Conservation (phyloP, 768 basidiomycete species). For the Scleroderma bovista region DNA sequence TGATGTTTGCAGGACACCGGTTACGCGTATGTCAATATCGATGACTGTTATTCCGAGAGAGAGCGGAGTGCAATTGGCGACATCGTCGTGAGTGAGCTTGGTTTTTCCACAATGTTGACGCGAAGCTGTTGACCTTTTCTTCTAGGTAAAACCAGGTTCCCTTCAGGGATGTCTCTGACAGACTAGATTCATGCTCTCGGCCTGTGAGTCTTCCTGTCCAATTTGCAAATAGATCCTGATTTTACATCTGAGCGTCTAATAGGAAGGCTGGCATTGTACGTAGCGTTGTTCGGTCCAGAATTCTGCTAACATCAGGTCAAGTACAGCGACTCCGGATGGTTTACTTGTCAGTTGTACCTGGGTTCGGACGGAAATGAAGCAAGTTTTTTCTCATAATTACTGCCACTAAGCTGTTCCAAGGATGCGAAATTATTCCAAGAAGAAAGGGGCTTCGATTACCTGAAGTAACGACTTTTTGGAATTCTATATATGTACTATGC, state of each 20-base stretch:
- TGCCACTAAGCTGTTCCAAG: constrained; percentile 24
- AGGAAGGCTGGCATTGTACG: constrained; percentile 62
- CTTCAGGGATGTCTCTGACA: constrained; percentile 56
- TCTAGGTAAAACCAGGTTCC: constrained; percentile 46
- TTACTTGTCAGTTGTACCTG: constrained; percentile 58
- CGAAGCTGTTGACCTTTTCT: background rate
- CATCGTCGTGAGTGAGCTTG: constrained; percentile 45
- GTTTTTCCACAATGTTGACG: background rate
- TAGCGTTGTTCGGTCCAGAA: background rate
- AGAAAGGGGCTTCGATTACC: constrained; percentile 61
- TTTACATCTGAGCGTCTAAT: background rate
- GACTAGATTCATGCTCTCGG: constrained; percentile 51
- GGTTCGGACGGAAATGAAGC: constrained; percentile 62
- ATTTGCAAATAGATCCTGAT: background rate
- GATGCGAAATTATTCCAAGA: constrained; percentile 52
- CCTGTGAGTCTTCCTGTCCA: constrained; percentile 36
- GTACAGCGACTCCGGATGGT: constrained; percentile 70
- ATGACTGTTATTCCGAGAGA: constrained; percentile 63
- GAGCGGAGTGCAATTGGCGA: constrained; percentile 44
- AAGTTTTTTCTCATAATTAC: constrained; percentile 27
- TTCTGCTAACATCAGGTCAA: constrained; percentile 14
- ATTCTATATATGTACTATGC: background rate
- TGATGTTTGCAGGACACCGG: constrained; percentile 43
- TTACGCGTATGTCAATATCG: constrained; percentile 54
- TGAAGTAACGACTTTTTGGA: constrained; percentile 42